These are phyloP conservation scores for Berberis vulgaris DNA, from an alignment of 164 flowering plant genomes.

Conservation along the genomic window DNA sequence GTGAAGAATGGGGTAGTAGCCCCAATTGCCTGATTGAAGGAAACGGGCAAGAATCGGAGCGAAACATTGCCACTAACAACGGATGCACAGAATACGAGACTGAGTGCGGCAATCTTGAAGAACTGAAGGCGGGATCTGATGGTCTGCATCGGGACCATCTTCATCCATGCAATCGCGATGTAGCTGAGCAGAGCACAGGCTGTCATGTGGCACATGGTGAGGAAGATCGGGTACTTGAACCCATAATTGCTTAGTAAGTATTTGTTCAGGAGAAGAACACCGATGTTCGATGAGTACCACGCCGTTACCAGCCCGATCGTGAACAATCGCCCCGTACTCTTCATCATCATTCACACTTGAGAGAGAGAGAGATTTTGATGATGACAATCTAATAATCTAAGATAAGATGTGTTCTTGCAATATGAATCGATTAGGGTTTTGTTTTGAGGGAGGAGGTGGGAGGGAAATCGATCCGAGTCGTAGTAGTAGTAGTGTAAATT, in stretches of 20 bases:
- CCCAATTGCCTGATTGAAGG: conserved; percentile 48
- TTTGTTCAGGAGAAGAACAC: conserved; percentile 40
- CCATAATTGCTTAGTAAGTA: conserved; percentile 40
- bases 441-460: no score
- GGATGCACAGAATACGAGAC: conserved; percentile 35
- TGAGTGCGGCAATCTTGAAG: conserved; percentile 32
- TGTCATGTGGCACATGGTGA: conserved; percentile 51
- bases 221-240: conserved; percentile 45
- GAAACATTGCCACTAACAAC: conserved; percentile 48
- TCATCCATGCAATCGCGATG: conserved; percentile 37
- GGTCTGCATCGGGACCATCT: conserved; percentile 38
- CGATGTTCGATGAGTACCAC: conserved; percentile 53
- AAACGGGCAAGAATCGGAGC: conserved; percentile 37
- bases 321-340: conserved; percentile 21
- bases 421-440: no score
- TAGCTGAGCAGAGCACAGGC: conserved; percentile 45
- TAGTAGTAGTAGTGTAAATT: no score
- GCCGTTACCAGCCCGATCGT: conserved; percentile 33
- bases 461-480: no score
- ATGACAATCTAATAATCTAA: no score
- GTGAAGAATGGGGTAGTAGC: conserved; percentile 48
- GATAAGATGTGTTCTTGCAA: no score
- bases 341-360: conserved; percentile 4
- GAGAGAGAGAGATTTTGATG: no score
- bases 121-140: conserved; percentile 33